Evolutionary conservation across 805 yeast genomes (phyloP).

Genomic region (Metschnikowia cerradonensis): DNA sequence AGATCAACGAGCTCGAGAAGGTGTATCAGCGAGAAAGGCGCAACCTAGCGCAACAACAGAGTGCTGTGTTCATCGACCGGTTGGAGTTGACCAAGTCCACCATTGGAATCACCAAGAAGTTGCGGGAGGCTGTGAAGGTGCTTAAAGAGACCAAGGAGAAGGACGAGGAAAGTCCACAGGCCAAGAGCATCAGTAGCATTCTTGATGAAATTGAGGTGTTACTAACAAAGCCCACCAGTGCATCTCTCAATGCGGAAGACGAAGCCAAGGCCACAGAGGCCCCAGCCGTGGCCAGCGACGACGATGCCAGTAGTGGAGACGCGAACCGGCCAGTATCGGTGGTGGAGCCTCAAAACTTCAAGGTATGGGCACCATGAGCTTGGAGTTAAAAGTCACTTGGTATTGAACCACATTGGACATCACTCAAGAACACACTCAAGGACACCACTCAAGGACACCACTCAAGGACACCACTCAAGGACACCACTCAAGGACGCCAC

Average conservation of each 20-base stretch:
- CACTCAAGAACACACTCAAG: no score
- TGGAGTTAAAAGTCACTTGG: no score
- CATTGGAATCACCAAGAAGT: constrained; percentile 44
- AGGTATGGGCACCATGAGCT: constrained; percentile 41
- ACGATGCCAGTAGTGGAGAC: constrained; percentile 5
- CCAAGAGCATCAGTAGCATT: constrained; percentile 15
- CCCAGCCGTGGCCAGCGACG: constrained; percentile 2
- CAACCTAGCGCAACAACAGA: constrained; percentile 56
- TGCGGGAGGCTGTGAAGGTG: constrained; percentile 31
- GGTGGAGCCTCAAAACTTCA: constrained; percentile 39
- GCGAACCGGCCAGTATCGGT: constrained; percentile 32
- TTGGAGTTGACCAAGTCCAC: constrained; percentile 63
- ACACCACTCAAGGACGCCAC: no score
- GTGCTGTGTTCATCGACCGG: constrained; percentile 62
- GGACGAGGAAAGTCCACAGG: constrained; percentile 3
- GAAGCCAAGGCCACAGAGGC: constrained; percentile 7
- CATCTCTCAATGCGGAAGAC: constrained; percentile 17
- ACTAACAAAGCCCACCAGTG: constrained; percentile 32
- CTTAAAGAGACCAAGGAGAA: constrained; percentile 10
- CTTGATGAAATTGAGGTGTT: constrained; percentile 31
- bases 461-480: no score
- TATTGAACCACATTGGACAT: no score
- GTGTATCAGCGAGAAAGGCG: constrained; percentile 63
- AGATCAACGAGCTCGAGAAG: constrained; percentile 59
- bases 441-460: no score